phyloP scores from a whole-genome alignment of 495 filamentous ascomycete species.

The Xylaria sp. region DNA sequence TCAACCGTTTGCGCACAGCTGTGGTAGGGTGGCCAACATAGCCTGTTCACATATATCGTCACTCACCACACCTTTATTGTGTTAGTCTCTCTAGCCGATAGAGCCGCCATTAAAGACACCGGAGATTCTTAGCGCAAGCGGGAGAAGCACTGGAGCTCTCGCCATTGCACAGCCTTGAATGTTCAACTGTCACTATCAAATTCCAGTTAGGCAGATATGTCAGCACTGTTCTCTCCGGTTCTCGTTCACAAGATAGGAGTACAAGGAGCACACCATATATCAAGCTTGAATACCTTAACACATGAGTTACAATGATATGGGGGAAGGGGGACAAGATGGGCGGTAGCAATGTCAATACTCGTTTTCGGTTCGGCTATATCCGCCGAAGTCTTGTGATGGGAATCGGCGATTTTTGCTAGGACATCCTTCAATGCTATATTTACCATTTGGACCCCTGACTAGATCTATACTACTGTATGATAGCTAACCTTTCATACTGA shows the following conservation, averaged over 20 bases:
- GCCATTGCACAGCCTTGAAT: background rate
- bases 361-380: background rate
- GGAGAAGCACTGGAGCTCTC: background rate
- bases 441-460: background rate
- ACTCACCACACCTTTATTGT: background rate
- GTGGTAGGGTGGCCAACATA: background rate
- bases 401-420: background rate
- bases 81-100: background rate
- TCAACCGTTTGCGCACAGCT: background rate
- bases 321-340: background rate
- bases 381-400: background rate
- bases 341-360: background rate
- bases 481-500: background rate
- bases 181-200: background rate
- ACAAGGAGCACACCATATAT: background rate
- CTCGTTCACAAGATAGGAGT: background rate
- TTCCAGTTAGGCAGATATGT: background rate
- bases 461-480: background rate
- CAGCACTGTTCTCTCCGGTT: background rate
- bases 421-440: background rate
- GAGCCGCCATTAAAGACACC: background rate
- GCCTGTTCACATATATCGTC: background rate
- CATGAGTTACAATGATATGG: background rate
- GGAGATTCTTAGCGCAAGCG: background rate
- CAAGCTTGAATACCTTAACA: background rate